Base-by-base conservation (phyloP, 1,284 basidiomycete genomes). In the Hortiboletus rubellus region DNA sequence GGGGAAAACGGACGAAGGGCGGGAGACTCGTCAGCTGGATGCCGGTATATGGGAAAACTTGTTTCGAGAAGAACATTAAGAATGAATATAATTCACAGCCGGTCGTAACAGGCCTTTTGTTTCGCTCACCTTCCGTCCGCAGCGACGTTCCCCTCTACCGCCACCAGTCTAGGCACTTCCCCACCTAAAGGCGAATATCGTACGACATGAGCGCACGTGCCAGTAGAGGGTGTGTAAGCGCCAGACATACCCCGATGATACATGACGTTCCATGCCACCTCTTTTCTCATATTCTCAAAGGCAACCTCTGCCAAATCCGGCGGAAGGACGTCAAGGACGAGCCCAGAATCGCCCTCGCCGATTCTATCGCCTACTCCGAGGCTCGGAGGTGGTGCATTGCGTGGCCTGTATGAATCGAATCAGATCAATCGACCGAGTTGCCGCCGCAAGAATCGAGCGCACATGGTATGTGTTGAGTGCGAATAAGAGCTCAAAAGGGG, bases 1-100 rank as follows among this genome's bases (percentile, higher is more conserved):
- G 83, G 81, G 5, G 86, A 83, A 74, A 89, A 91, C 2, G 81
- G 78, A 15, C 73, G 71, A 18, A 90, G 76, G 2, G 82, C 79
- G 33, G 89, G 89, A 0, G 86, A 87, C 61, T 84, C 81, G 68
- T 91, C 89, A 5, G 88, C 81, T 18, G 89, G 89, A 66, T 91
- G 88, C 42, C 89, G 83, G 69, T 91, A 91, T 52, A 91, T 78
- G 9, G 89, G 89, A 66, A 83, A 84, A 64, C 87, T 38, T 90
- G 51, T 31, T 34, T 36, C 41, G 3, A 15, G 36, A 58, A 38
- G 22, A 22, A 51, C 34, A 44, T 42, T 17, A 46, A n/a, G 22
- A 40, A 48, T 58, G 42, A 57, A 54, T 58, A 36, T 45, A 31
- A 48, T 46, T 33, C 42, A 45, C 46, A 17, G 41, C 45, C 55